phyloP scores from a whole-genome alignment of 2,329 filamentous ascomycete species.

The Dothistroma septosporum region DNA sequence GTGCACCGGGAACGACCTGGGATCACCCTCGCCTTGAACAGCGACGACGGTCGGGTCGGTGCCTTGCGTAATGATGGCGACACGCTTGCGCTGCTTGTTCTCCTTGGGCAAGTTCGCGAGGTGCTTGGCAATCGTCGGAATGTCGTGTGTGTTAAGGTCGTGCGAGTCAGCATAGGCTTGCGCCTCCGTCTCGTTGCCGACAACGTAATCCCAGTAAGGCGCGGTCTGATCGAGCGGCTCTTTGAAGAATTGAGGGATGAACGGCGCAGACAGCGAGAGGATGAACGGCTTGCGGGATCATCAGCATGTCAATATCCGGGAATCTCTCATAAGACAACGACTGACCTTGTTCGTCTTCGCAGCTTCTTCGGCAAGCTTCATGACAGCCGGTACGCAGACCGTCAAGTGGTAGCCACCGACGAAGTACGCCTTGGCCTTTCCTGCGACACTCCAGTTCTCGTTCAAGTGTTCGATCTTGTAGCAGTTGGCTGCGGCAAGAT shows the following conservation, averaged over 20 bases:
- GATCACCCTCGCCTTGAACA: constrained; percentile 52
- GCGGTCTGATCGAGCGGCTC: constrained; percentile 80
- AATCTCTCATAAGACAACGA: constrained; percentile 6
- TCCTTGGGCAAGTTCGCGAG: constrained; percentile 88
- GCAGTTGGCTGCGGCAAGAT: constrained; percentile 93
- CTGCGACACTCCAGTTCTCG: constrained; percentile 87
- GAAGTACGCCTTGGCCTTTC: constrained; percentile 85
- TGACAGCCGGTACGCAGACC: constrained; percentile 84
- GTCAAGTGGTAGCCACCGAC: constrained; percentile 97
- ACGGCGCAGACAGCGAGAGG: constrained; percentile 88
- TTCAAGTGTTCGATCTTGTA: constrained; percentile 94
- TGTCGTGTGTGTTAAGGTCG: constrained; percentile 66
- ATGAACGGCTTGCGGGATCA: constrained; percentile 58
- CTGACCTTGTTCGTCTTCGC: constrained; percentile 77
- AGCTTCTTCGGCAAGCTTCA: constrained; percentile 86
- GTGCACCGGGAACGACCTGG: constrained; percentile 77
- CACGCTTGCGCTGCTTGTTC: constrained; percentile 76
- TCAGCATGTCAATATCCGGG: constrained; percentile 16
- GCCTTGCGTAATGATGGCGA: constrained; percentile 91
- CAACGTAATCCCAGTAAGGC: constrained; percentile 91
- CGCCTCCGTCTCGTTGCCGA: constrained; percentile 96
- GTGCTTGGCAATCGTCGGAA: constrained; percentile 78
- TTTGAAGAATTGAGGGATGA: constrained; percentile 98
- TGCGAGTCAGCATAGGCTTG: constrained; percentile 81
- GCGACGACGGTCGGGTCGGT: constrained; percentile 86